Conservation (phyloP, 768 basidiomycete species). For the Basidioascus undulatus region DNA sequence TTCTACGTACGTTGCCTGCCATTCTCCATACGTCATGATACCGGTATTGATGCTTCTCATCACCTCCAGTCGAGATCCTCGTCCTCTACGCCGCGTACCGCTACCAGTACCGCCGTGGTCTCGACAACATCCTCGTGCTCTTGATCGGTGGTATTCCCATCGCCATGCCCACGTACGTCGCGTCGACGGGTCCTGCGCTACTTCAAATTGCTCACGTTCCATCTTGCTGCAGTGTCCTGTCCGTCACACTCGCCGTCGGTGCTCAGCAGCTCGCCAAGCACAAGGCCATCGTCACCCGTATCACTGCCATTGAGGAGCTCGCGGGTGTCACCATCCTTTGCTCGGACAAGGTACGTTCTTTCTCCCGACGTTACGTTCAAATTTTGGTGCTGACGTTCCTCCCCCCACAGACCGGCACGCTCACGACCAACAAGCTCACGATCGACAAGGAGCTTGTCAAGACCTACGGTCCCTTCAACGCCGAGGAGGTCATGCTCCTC, state of each 20-base stretch:
- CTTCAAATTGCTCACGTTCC: no score
- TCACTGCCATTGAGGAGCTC: slow-evolving; percentile 94
- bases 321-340: slow-evolving; percentile 96
- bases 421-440: slow-evolving; percentile 98
- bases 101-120: slow-evolving; percentile 75
- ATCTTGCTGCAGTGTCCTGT: no score
- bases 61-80: slow-evolving; percentile 78
- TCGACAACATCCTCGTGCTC: slow-evolving; percentile 92
- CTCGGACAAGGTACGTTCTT: slow-evolving; percentile 98
- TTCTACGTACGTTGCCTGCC: no score
- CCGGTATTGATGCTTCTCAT: no score
- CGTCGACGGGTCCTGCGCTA: no score
- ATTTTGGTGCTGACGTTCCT: slow-evolving; percentile 10
- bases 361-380: no score
- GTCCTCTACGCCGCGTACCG: slow-evolving; percentile 75
- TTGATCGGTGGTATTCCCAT: slow-evolving; percentile 99
- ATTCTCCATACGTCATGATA: no score
- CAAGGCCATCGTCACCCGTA: slow-evolving; percentile 98
- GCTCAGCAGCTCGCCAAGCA: slow-evolving; percentile 97
- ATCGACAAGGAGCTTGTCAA: slow-evolving; percentile 81
- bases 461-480: slow-evolving; percentile 66
- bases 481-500: slow-evolving; percentile 77
- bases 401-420: slow-evolving; percentile 79
- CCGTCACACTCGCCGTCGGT: slow-evolving; percentile 94
- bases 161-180: slow-evolving; percentile 98